A percentile compares a stretch with the other conserved stretches of the same genome.
These are phyloP conservation scores for Tylopilus vinaceipallidus DNA, from an alignment of 768 basidiomycete genomes.

Conservation along the genomic window DNA sequence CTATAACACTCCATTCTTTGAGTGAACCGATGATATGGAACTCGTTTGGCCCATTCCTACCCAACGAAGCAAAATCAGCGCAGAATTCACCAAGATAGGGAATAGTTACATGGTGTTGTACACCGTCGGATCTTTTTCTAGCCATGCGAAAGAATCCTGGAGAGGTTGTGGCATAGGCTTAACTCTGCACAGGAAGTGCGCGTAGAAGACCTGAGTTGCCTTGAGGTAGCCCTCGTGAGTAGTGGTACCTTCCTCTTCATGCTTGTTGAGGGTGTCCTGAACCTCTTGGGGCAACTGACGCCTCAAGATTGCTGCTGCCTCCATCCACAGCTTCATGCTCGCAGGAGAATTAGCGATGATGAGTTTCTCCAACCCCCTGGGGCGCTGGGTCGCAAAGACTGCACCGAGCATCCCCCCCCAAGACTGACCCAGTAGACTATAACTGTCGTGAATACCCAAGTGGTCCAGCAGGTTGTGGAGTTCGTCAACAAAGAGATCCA, in stretches of 20 bases:
- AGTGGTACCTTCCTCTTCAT: slow-evolving; percentile 45
- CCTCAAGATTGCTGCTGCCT: slow-evolving; percentile 31
- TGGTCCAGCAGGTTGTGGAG: slow-evolving; percentile 45
- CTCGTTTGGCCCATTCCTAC: slow-evolving; percentile 41
- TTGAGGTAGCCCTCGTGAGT: slow-evolving; percentile 44
- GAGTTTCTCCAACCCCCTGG: slow-evolving; percentile 45
- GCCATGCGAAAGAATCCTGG: slow-evolving; percentile 27
- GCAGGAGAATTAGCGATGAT: slow-evolving; percentile 47
- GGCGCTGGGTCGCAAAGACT: slow-evolving; percentile 33
- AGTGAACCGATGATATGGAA: slow-evolving; percentile 35
- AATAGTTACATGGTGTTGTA: slow-evolving; percentile 44
- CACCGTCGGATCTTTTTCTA: slow-evolving; percentile 47
- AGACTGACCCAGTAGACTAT: slow-evolving; percentile 43
- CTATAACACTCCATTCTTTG: slow-evolving; percentile 35
- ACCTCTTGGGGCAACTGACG: slow-evolving; percentile 40
- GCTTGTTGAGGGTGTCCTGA: slow-evolving; percentile 39
- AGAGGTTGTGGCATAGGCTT: slow-evolving; percentile 46
- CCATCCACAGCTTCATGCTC: slow-evolving; percentile 43
- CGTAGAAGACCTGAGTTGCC: slow-evolving; percentile 42
- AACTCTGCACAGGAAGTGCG: slow-evolving; percentile 41
- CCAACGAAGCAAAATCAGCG: background rate
- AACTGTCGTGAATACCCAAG: slow-evolving; percentile 44
- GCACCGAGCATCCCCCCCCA: slow-evolving; percentile 47
- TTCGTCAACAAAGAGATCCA: slow-evolving; percentile 50
- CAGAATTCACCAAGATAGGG: background rate